Evolutionary conservation across 371 early-diverging fungal genomes (phyloP).

Genomic region (Caulochytrium protostelioides): DNA sequence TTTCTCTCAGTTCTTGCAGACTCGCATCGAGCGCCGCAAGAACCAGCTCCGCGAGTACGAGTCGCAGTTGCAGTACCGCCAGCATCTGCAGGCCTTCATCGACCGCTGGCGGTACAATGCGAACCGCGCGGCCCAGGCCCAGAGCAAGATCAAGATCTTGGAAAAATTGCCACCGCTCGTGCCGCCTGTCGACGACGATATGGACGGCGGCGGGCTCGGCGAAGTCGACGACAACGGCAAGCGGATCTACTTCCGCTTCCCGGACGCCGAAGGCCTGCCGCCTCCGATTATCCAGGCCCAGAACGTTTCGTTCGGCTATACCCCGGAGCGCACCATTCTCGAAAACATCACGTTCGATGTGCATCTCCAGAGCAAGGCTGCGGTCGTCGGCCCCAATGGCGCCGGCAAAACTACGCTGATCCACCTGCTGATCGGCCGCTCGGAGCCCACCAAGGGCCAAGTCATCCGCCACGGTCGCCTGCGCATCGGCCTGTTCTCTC

Average conservation of each 20-base stretch:
- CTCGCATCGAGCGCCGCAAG: conserved; percentile 72
- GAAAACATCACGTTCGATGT: conserved; percentile 67
- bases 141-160: conserved; percentile 91
- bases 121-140: conserved; percentile 92
- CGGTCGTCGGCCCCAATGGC: conserved; percentile 62
- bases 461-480: conserved; percentile 82
- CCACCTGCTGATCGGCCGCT: conserved; percentile 66
- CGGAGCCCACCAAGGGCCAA: conserved; percentile 49
- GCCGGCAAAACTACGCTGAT: conserved; percentile 68
- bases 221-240: conserved; percentile 22
- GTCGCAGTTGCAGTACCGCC: conserved; percentile 73
- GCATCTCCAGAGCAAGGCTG: conserved; percentile 88
- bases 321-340: conserved; percentile 40
- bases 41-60: conserved; percentile 80
- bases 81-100: conserved; percentile 77
- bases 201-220: conserved; percentile 45
- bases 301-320: conserved; percentile 75
- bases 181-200: conserved; percentile 39
- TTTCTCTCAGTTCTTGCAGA: conserved; percentile 68
- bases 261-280: conserved; percentile 56
- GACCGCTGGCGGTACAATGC: conserved; percentile 98
- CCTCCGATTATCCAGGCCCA: conserved; percentile 77
- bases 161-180: conserved; percentile 87
- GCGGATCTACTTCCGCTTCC: conserved; percentile 78
- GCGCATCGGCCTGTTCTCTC: conserved; percentile 86